Base-by-base conservation (phyloP, 495 filamentous ascomycete species). In the Aspergillus panamensis region DNA sequence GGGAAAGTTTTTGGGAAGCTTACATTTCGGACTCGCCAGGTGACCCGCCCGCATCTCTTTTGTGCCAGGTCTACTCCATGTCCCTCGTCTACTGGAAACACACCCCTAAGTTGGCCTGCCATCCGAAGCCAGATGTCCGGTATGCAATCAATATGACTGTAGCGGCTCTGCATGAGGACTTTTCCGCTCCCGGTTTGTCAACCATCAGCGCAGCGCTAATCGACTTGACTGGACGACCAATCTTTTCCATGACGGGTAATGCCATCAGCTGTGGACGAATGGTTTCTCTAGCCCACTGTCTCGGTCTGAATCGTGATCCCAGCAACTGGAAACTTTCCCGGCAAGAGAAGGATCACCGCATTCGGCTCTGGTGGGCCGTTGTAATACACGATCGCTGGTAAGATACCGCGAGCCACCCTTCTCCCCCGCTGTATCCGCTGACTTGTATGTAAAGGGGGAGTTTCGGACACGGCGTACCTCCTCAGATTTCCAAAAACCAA, bases 381-480 rank as follows among this genome's bases (percentile, higher is more conserved):
- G 71, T 82, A 0, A 80, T 82, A 30, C 78, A 82, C 57, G 79
- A 82, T 69, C 73, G 76, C 35, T 82, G 79, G 76, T 78, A 66
- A 64, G 68, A 33, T 40, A 30, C 14, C 40, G 25, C 25, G 25
- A 25, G 25, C 29, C 12, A 31, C 12, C 6, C 20, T 48, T 21
- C 31, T 21, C 16, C 1, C 32, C 9, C 12, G 5, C n/a, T 14
- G 20, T 48, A 17, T 55, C 39, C 10, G 21, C 50, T 58, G 14
- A 55, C 50, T 52, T 51, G 20, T 29, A 5, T 3, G 9, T 35
- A 50, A 57, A 78, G 77, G 78, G 76, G 78, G 63, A 82, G 79
- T 59, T 77, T 78, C 53, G 76, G 76, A 25, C 77, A 82, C 51
- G 79, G 79, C 9, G 77, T 79, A 17, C 79, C 79, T 17, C 72